Evolutionary conservation across 1,139 yeast species (phyloP).

Genomic region (Kodamaea sp.): DNA sequence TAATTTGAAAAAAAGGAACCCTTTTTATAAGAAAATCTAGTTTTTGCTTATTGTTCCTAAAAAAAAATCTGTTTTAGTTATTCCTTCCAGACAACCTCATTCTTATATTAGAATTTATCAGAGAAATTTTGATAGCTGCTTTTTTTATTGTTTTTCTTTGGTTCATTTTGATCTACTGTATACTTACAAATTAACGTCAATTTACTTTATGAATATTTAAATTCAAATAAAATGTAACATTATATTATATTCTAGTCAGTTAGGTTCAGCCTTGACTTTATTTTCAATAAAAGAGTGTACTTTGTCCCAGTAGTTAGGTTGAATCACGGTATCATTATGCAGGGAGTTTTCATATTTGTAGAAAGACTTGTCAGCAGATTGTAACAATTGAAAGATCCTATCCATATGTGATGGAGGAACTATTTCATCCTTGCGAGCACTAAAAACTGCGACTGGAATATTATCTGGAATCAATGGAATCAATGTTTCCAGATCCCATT

Average conservation of each 20-base stretch:
- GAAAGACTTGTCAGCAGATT: slow-evolving; percentile 44
- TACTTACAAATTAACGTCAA: slow-evolving; percentile 19
- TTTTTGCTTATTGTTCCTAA: neutral
- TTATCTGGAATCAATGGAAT: slow-evolving; percentile 49
- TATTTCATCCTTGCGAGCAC: slow-evolving; percentile 80
- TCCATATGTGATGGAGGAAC: slow-evolving; percentile 89
- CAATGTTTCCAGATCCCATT: slow-evolving; percentile 75
- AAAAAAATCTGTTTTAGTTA: neutral
- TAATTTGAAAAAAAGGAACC: neutral
- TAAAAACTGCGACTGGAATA: slow-evolving; percentile 67
- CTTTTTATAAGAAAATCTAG: neutral
- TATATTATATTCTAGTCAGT: neutral
- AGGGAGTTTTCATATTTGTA: slow-evolving; percentile 54
- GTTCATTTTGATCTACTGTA: slow-evolving; percentile 12
- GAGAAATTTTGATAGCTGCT: slow-evolving; percentile 3
- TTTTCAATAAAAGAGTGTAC: slow-evolving; percentile 53
- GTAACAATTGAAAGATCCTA: slow-evolving; percentile 49
- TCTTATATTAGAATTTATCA: slow-evolving; percentile 1
- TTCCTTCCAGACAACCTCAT: slow-evolving; percentile 1
- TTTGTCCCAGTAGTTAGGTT: slow-evolving; percentile 70
- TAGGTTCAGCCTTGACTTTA: slow-evolving; percentile 24
- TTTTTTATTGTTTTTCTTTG: slow-evolving; percentile 5
- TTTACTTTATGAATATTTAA: slow-evolving; percentile 2
- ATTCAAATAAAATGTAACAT: neutral
- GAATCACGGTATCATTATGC: slow-evolving; percentile 79